These are phyloP conservation scores for Boeremia exigua DNA, from an alignment of 2,329 filamentous ascomycete genomes.

Conservation along the genomic window DNA sequence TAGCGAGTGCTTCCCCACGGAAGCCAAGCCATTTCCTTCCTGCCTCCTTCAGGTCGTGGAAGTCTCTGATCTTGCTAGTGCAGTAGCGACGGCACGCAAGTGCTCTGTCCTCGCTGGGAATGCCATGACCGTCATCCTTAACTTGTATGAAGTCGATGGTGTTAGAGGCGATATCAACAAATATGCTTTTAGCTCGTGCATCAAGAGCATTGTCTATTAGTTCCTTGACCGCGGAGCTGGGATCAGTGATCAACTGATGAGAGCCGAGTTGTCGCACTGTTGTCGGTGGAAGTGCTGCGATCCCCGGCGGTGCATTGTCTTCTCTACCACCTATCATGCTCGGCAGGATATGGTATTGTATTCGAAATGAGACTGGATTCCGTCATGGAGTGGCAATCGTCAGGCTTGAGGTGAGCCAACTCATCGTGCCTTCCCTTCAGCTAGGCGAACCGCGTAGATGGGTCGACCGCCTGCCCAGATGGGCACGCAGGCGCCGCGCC, in stretches of 20 bases:
- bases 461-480: not conserved
- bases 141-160: constrained; percentile 73
- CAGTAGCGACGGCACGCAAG: constrained; percentile 69
- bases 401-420: constrained; percentile 7
- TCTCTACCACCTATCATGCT: not conserved
- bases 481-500: not conserved
- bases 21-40: constrained; percentile 73
- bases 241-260: constrained; percentile 64
- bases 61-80: constrained; percentile 74
- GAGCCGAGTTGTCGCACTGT: constrained; percentile 65
- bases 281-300: constrained; percentile 50
- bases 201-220: constrained; percentile 80
- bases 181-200: constrained; percentile 69
- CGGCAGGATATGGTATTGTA: not conserved
- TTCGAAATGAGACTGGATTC: not conserved
- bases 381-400: not conserved
- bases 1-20: constrained; percentile 75
- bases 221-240: constrained; percentile 73
- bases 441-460: not conserved
- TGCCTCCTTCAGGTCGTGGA: constrained; percentile 65
- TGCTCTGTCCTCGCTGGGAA: constrained; percentile 66
- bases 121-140: constrained; percentile 71
- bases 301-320: constrained; percentile 26
- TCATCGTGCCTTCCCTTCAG: constrained; percentile 30
- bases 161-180: constrained; percentile 69